Base-by-base conservation (phyloP, 495 filamentous ascomycete genomes). In the Delitschia confertaspora region DNA sequence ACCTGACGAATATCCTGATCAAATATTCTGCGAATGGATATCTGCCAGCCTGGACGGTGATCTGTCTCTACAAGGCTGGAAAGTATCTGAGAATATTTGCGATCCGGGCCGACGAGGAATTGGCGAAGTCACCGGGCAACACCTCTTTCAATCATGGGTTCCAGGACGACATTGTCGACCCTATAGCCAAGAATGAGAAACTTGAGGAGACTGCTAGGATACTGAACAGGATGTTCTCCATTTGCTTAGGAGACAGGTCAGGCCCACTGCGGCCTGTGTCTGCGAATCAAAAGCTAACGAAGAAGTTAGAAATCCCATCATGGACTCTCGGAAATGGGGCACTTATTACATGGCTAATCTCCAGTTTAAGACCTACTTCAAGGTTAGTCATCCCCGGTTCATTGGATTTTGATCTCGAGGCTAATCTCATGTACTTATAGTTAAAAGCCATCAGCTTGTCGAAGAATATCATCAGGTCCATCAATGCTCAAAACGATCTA, bases 351-450 rank as follows among this genome's bases (percentile, higher is more conserved):
- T 81, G 27, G 83, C 83, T 45, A 95, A 93, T 55, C 74, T 96
- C 1, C 67, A 95, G 6, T 96, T 98, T 74, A 96, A 95, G 64
- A 95, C 87, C 4, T 94, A 96, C 59, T 98, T 96, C 74, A 93
- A 85, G 68, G 75, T 72, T 62, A 32, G 14, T 7, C 11, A 9
- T 19, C 27, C 19, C 16, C 14, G 13, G 9, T 29, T 31, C 8
- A 14, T 8, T 5, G 23, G n/a, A 33, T 10, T 17, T 7, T 41
- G 54, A 23, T 4, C 16, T 29, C 21, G n/a, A n/a, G n/a, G n/a
- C 13, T 30, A 27, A 4, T 17, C 26, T 44, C 16, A 37, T 25
- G 4, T 8, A 10, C 25, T n/a, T 35, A 25, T 24, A 80, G 71
- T 69, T 98, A 38, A 93, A 91, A 63, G 80, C 81, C 29, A 80